Base-by-base conservation (phyloP, 164 flowering plant genomes). In the Cinnamomum chago region DNA sequence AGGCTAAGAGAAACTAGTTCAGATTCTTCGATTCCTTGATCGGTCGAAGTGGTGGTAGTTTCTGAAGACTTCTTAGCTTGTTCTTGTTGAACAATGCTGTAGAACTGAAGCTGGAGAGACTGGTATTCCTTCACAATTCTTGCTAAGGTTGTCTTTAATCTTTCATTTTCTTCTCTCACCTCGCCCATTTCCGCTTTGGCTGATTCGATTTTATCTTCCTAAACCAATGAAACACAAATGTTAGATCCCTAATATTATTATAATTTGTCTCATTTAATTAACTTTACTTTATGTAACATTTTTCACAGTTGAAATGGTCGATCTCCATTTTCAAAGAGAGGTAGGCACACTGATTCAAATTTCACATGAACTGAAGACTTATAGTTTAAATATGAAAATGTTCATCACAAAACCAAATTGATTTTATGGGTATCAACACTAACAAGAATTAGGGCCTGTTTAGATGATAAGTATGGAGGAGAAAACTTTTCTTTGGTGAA, bases 91-190 rank as follows among this genome's bases (percentile, higher is more conserved):
- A 82, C 68, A 35, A 82, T 78, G 73, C 82, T 85, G 22, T 81
- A 79, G 73, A 86, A 81, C 1, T 85, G 84, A 67, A 73, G 72
- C 73, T 90, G 84, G 12, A 93, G 92, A 40, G 88, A 81, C 60
- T 84, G 80, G 78, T 88, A 90, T 50, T 93, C 92, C 66, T 86
- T 85, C 79, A 79, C 83, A 14, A 91, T 82, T 65, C 78, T 75
- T 23, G 88, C 74, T 52, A 91, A 69, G 50, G 79, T 75, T 77
- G 66, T 75, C 80, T 90, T 91, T 18, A 93, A 58, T 68, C 90
- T 87, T 71, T 83, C 87, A 50, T 93, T 93, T 76, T 93, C 98
- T 84, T 89, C 87, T 73, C 81, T 86, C 50, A 90, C 90, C 70
- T 87, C 84, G 0, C 87, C 85, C 90, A 93, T 89, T 76, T 91